phyloP scores from a whole-genome alignment of 768 basidiomycete genomes.

The Naganishia kalamii region DNA sequence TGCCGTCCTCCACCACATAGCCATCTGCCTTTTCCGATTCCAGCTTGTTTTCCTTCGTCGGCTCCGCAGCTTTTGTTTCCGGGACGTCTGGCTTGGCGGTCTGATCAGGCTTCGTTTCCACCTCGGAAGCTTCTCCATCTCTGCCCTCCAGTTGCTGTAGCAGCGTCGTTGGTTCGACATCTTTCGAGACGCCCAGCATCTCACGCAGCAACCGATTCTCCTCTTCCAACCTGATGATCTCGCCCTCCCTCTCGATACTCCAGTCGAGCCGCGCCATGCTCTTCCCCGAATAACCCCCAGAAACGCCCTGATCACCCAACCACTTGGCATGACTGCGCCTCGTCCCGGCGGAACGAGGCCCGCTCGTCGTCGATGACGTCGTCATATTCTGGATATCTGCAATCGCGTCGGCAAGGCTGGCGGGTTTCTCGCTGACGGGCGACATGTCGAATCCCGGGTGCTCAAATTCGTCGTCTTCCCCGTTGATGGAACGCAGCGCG shows the following conservation, averaged over 20 bases:
- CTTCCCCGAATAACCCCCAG: conserved; percentile 44
- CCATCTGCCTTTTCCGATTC: not conserved
- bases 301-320: conserved; percentile 34
- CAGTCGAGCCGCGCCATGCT: conserved; percentile 59
- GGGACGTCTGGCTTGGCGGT: no score
- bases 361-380: not conserved
- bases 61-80: not conserved
- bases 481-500: conserved; percentile 60
- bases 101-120: not conserved
- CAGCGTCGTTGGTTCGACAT: not conserved
- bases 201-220: conserved; percentile 77
- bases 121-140: not conserved
- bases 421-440: not conserved
- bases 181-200: conserved; percentile 58
- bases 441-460: conserved; percentile 18
- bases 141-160: not conserved
- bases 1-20: not conserved
- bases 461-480: conserved; percentile 34
- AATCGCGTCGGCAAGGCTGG: not conserved
- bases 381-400: conserved; percentile 7
- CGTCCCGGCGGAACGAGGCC: not conserved
- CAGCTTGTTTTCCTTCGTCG: not conserved
- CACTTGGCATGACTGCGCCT: conserved; percentile 17
- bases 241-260: conserved; percentile 77
- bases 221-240: conserved; percentile 69